phyloP scores from a whole-genome alignment of 2,329 filamentous ascomycete species.

The Venturia asperata region DNA sequence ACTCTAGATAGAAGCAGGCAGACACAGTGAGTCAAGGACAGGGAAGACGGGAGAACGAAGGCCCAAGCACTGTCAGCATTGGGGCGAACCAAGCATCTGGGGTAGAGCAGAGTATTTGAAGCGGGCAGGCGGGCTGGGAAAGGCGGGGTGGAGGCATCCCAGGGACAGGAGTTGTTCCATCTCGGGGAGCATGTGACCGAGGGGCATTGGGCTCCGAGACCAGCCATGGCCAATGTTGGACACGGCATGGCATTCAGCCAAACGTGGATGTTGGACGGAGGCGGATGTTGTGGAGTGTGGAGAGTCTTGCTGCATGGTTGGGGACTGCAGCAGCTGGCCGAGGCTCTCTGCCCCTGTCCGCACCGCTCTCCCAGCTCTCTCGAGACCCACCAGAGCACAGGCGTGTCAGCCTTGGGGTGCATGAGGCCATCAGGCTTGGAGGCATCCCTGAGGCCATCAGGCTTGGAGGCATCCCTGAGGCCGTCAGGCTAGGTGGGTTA shows the following conservation, averaged over 20 bases:
- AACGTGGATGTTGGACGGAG: not conserved
- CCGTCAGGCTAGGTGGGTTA: too few species aligned
- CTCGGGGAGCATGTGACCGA: slow-evolving; percentile 1
- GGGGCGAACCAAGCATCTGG: not conserved
- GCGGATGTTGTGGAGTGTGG: not conserved
- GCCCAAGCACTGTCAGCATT: not conserved
- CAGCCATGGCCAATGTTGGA: not conserved
- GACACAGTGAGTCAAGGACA: not conserved
- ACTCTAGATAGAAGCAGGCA: not conserved
- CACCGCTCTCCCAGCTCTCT: too few species aligned
- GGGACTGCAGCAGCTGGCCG: not conserved
- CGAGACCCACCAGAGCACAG: too few species aligned
- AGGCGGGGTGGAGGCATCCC: slow-evolving; percentile 6
- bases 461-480: too few species aligned
- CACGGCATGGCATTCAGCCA: not conserved
- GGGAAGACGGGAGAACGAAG: not conserved
- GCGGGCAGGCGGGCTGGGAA: not conserved
- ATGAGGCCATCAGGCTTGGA: too few species aligned
- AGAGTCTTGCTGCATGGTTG: not conserved
- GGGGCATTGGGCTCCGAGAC: not conserved
- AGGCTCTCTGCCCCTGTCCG: not conserved
- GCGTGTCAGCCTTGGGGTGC: too few species aligned
- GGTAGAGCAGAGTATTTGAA: slow-evolving; percentile 1
- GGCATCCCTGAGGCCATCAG: too few species aligned
- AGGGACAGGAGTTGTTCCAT: slow-evolving; percentile 3